These are phyloP conservation scores for Bruguiera gymnorhiza DNA, from an alignment of 345 rosid genomes.

Conservation along the genomic window DNA sequence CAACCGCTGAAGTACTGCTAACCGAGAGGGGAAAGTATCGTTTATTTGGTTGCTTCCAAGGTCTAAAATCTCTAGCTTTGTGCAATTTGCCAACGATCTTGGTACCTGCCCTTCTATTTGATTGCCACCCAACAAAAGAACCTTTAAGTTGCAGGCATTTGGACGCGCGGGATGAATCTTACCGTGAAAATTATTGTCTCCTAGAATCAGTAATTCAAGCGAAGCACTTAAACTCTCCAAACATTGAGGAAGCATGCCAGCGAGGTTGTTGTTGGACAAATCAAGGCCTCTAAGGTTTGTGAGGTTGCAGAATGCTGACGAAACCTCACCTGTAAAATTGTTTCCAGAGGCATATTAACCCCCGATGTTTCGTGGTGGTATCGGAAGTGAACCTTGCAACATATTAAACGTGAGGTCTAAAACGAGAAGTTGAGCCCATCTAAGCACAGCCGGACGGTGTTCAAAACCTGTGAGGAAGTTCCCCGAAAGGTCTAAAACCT, in stretches of 20 bases:
- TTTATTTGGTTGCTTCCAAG: slow-evolving; percentile 14
- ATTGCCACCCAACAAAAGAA: slow-evolving; percentile 3
- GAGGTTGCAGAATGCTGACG: background rate
- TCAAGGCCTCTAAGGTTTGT: slow-evolving; percentile 9
- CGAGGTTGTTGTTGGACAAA: slow-evolving; percentile 29
- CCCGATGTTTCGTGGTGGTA: background rate
- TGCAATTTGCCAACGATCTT: slow-evolving; percentile 14
- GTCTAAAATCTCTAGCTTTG: background rate
- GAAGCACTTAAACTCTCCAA: background rate
- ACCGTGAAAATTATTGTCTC: slow-evolving; percentile 25
- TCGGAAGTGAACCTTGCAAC: slow-evolving; percentile 11
- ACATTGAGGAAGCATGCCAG: slow-evolving; percentile 26
- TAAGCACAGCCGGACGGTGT: background rate
- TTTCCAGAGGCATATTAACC: background rate
- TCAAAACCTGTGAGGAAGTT: slow-evolving; percentile 17
- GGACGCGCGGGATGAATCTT: background rate
- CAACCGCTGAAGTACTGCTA: slow-evolving; percentile 1
- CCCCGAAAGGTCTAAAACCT: background rate
- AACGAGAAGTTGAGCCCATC: background rate
- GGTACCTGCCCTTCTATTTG: slow-evolving; percentile 13
- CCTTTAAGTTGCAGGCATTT: background rate
- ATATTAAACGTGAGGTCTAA: slow-evolving; percentile 1
- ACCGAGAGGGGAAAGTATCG: slow-evolving; percentile 12
- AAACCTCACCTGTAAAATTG: slow-evolving; percentile 11
- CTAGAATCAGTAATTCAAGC: slow-evolving; percentile 3